These are phyloP conservation scores for Monilinia fructicola DNA, from an alignment of 2,329 filamentous ascomycete genomes.

Conservation along the genomic window DNA sequence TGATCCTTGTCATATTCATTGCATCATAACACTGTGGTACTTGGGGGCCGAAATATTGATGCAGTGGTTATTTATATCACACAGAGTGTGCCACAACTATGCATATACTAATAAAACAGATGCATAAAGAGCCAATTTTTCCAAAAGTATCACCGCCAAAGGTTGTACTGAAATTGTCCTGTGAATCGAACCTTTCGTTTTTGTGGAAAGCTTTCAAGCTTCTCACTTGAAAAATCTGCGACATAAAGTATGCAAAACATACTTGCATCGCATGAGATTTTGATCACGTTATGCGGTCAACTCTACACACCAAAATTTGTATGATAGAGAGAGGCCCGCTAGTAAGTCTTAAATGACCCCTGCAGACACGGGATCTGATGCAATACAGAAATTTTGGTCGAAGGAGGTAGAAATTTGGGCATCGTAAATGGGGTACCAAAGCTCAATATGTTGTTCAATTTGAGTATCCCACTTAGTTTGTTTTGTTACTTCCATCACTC, in stretches of 20 bases:
- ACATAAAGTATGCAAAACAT: constrained; percentile 37
- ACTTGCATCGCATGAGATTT: constrained; percentile 36
- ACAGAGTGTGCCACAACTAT: constrained; percentile 6
- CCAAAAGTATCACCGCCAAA: not conserved
- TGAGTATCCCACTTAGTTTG: not conserved
- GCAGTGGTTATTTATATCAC: not conserved
- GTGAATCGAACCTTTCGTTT: not conserved
- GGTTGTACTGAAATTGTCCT: not conserved
- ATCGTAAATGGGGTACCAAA: not conserved
- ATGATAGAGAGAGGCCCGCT: constrained; percentile 35
- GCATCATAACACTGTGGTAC: not conserved
- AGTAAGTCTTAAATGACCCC: constrained; percentile 29
- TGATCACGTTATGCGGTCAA: constrained; percentile 40
- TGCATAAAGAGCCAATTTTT: not conserved
- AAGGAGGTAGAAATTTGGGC: not conserved
- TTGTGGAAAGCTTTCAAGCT: not conserved
- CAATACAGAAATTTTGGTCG: constrained; percentile 7
- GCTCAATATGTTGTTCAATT: too few species aligned
- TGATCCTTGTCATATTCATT: not conserved
- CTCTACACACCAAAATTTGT: constrained; percentile 34
- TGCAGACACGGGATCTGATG: constrained; percentile 21
- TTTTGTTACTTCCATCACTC: constrained; percentile 40
- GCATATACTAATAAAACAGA: not conserved
- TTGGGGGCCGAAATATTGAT: not conserved
- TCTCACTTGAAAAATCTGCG: constrained; percentile 18